Percentiles rank a stretch among this genome's conserved stretches.
phyloP scores from a whole-genome alignment of 2,329 filamentous ascomycete genomes.

The Thyridium curvatum region DNA sequence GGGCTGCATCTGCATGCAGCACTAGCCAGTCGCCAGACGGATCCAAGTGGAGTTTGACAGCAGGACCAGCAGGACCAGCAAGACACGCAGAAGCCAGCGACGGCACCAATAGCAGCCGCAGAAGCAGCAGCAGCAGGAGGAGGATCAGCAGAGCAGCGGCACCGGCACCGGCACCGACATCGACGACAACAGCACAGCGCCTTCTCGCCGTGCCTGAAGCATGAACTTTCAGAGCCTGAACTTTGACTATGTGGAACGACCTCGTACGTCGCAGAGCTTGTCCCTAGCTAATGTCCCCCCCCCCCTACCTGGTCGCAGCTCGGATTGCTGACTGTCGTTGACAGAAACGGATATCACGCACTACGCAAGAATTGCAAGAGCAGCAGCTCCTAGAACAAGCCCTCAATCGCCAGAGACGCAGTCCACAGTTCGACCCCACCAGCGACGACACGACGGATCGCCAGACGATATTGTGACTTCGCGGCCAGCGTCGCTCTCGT shows the following conservation, averaged over 20 bases:
- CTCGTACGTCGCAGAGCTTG: conserved; percentile 21
- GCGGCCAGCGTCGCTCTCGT: conserved; percentile 20
- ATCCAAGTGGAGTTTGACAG: conserved; percentile 23
- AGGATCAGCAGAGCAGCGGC: too few relatives aligned
- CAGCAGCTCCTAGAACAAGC: conserved; percentile 7
- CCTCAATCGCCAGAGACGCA: conserved; percentile 13
- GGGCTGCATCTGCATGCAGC: conserved; percentile 20
- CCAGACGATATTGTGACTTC: conserved; percentile 3
- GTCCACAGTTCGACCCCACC: conserved; percentile 7
- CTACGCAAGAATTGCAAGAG: too few relatives aligned
- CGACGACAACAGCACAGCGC: conserved; percentile 3
- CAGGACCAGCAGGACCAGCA: conserved; percentile 10
- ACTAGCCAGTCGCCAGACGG: conserved; percentile 26
- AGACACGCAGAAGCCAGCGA: not conserved
- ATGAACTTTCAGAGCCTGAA: conserved; percentile 32
- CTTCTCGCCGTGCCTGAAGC: too few relatives aligned
- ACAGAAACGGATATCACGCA: too few relatives aligned
- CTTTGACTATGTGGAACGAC: conserved; percentile 28
- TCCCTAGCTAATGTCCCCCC: conserved; percentile 2
- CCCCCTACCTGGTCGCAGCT: conserved; percentile 5
- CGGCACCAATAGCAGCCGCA: too few relatives aligned
- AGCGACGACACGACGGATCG: conserved; percentile 7
- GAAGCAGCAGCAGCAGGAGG: too few relatives aligned
- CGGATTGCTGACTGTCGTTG: conserved; percentile 2
- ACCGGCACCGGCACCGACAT: not conserved